These are phyloP conservation scores for Fusarium newnesense DNA, from an alignment of 2,329 filamentous ascomycete species.

Conservation along the genomic window DNA sequence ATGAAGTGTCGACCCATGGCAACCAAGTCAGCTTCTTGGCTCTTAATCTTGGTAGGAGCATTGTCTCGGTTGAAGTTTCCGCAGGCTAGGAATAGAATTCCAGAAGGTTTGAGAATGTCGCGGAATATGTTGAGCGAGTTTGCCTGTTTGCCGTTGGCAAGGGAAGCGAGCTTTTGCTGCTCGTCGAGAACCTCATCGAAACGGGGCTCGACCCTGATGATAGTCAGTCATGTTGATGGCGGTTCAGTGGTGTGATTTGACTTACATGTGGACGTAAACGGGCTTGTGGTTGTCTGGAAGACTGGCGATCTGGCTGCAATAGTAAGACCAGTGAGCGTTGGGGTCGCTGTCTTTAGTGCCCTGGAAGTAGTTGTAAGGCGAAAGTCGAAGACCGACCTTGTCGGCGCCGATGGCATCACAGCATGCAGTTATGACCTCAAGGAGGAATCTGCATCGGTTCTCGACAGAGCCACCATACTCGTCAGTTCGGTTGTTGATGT, in stretches of 20 bases:
- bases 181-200: constrained; percentile 59
- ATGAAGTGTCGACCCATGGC: constrained; percentile 49
- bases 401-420: constrained; percentile 32
- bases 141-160: constrained; percentile 40
- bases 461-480: constrained; percentile 36
- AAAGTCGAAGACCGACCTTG: constrained; percentile 36
- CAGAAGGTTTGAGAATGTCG: constrained; percentile 51
- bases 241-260: rapidly evolving
- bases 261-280: constrained; percentile 4
- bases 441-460: constrained; percentile 35
- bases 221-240: background rate
- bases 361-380: constrained; percentile 48
- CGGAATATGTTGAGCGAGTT: constrained; percentile 55
- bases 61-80: constrained; percentile 52
- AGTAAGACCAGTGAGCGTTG: constrained; percentile 50
- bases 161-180: constrained; percentile 54
- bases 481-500: constrained; percentile 33
- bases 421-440: constrained; percentile 29
- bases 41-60: constrained; percentile 48
- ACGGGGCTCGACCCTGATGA: constrained; percentile 55
- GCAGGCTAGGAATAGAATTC: constrained; percentile 59
- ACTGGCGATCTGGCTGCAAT: constrained; percentile 48
- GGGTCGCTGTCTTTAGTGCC: constrained; percentile 45
- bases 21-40: constrained; percentile 40
- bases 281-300: constrained; percentile 38